phyloP scores from a whole-genome alignment of 805 yeast species.

The Candida schatavii region DNA sequence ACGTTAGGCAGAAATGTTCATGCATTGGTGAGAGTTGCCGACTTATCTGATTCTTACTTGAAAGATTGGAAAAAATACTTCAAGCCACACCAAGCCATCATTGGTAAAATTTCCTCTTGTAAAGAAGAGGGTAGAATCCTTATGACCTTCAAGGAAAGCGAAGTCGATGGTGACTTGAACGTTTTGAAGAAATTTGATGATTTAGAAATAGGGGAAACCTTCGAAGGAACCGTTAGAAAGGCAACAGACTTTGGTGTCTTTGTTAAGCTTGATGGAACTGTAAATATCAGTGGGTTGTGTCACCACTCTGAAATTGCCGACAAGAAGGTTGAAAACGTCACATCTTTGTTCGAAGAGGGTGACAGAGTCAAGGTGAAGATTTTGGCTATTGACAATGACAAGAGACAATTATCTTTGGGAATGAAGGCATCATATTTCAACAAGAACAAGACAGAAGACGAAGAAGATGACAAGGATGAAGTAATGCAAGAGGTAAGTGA shows the following conservation, averaged over 20 bases:
- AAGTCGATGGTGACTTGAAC: constrained; percentile 66
- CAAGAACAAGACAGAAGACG: constrained; percentile 29
- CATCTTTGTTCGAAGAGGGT: constrained; percentile 76
- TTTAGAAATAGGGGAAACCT: constrained; percentile 64
- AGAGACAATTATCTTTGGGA: constrained; percentile 80
- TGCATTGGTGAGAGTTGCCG: constrained; percentile 79
- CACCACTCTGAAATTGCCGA: constrained; percentile 85
- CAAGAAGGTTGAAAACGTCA: constrained; percentile 53
- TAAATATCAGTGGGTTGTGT: constrained; percentile 79
- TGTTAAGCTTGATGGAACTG: constrained; percentile 72
- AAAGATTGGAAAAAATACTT: constrained; percentile 86
- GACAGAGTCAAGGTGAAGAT: constrained; percentile 87
- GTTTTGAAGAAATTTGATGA: constrained; percentile 62
- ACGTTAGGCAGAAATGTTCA: constrained; percentile 65
- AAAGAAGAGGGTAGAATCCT: constrained; percentile 63
- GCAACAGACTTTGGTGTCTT: constrained; percentile 91
- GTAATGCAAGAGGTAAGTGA: constrained; percentile 19
- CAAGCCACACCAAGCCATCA: constrained; percentile 66
- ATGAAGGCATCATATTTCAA: constrained; percentile 91
- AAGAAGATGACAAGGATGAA: constrained; percentile 26
- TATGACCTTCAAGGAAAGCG: constrained; percentile 78
- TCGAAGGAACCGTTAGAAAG: constrained; percentile 73
- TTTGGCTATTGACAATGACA: constrained; percentile 56
- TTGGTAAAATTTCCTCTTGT: constrained; percentile 68
- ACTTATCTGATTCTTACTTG: constrained; percentile 75